These are phyloP conservation scores for Cordyceps tenuipes DNA, from an alignment of 2,329 filamentous ascomycete species.

Conservation along the genomic window DNA sequence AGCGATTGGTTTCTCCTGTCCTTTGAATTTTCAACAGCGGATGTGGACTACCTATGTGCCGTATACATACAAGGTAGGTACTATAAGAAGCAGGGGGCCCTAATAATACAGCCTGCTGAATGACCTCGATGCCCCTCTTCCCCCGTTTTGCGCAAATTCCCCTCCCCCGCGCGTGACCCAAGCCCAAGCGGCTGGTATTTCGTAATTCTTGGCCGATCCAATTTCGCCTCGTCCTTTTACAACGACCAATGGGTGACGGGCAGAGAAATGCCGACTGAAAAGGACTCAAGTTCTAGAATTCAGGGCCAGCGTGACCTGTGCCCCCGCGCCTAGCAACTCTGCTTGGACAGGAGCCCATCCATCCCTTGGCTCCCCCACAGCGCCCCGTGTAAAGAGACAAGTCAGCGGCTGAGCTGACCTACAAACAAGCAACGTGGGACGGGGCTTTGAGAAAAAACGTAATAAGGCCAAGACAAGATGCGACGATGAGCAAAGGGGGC, in stretches of 20 bases:
- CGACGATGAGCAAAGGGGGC: background rate
- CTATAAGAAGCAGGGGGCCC: background rate
- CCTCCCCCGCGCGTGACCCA: background rate
- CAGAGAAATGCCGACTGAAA: background rate
- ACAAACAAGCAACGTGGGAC: slow-evolving; percentile 1
- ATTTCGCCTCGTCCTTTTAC: background rate
- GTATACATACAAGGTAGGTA: too few species aligned
- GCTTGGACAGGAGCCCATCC: background rate
- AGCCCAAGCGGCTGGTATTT: background rate
- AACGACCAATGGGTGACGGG: background rate
- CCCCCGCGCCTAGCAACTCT: too few species aligned
- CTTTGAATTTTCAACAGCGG: too few species aligned
- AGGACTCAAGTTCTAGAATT: background rate
- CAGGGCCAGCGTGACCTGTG: too few species aligned
- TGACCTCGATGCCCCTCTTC: background rate
- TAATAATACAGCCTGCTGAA: background rate
- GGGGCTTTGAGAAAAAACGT: background rate
- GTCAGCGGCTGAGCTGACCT: background rate
- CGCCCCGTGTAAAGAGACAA: background rate
- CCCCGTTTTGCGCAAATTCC: background rate
- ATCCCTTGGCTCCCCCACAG: background rate
- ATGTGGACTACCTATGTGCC: too few species aligned
- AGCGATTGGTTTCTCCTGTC: too few species aligned
- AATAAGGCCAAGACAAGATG: background rate
- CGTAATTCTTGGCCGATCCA: background rate